phyloP scores from a whole-genome alignment of 2,329 filamentous ascomycete genomes.

The Colletotrichum brevisporum region DNA sequence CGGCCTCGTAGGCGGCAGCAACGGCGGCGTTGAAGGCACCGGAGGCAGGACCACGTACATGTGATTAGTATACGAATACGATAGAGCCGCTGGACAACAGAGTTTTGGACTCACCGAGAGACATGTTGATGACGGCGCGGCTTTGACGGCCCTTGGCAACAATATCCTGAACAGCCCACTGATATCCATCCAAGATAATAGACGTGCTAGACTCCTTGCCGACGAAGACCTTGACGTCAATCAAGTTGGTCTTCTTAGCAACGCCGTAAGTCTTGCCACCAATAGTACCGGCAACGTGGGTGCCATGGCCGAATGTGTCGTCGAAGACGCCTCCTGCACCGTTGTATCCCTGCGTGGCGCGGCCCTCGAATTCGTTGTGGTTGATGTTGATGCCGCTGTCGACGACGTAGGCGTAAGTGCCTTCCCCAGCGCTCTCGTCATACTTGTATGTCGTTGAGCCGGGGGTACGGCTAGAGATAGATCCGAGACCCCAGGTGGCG shows the following conservation, averaged over 20 bases:
- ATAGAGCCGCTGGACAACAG: background rate
- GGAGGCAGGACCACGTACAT: slow-evolving; percentile 57
- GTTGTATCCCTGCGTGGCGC: slow-evolving; percentile 40
- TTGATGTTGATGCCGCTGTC: slow-evolving; percentile 54
- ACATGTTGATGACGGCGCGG: slow-evolving; percentile 61
- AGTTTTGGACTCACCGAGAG: slow-evolving; percentile 46
- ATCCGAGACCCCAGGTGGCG: slow-evolving; percentile 60
- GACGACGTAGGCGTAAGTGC: slow-evolving; percentile 56
- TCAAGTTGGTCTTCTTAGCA: slow-evolving; percentile 58
- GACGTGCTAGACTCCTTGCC: slow-evolving; percentile 48
- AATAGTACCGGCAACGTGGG: slow-evolving; percentile 55
- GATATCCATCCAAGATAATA: slow-evolving; percentile 48
- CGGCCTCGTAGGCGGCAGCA: slow-evolving; percentile 57
- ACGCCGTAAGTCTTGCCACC: slow-evolving; percentile 55
- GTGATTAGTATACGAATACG: background rate
- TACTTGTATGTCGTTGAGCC: slow-evolving; percentile 49
- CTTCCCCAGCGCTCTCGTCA: slow-evolving; percentile 51
- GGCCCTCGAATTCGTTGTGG: slow-evolving; percentile 52
- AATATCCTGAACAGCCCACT: slow-evolving; percentile 54
- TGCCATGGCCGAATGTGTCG: slow-evolving; percentile 59
- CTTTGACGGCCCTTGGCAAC: slow-evolving; percentile 44
- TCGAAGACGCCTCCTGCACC: slow-evolving; percentile 46
- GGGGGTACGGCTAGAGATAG: slow-evolving; percentile 53
- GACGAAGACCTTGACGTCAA: slow-evolving; percentile 62
- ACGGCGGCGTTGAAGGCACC: slow-evolving; percentile 65